Evolutionary conservation across 2,329 filamentous ascomycete species (phyloP).

Genomic region (Colletotrichum destructivum): DNA sequence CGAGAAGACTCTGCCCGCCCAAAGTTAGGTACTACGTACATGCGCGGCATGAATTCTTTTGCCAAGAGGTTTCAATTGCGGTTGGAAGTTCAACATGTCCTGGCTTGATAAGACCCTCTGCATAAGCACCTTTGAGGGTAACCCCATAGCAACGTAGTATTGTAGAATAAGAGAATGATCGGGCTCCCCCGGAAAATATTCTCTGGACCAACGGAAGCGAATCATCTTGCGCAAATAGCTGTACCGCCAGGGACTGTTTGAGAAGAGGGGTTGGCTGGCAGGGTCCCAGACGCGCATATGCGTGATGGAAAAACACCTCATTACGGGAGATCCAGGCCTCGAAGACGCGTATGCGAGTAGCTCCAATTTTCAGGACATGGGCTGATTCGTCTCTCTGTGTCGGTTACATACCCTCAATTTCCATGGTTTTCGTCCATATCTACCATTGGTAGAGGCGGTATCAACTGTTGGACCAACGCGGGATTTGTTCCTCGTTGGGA

Average conservation of each 20-base stretch:
- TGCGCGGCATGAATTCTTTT: not conserved
- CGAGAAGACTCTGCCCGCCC: not conserved
- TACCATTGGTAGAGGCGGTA: not conserved
- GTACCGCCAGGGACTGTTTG: constrained; percentile 4
- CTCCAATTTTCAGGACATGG: constrained; percentile 7
- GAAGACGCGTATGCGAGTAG: constrained; percentile 1
- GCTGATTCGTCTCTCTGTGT: not conserved
- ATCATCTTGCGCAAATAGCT: constrained; percentile 3
- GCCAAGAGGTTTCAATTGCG: not conserved
- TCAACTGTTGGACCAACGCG: not conserved
- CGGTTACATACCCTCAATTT: not conserved
- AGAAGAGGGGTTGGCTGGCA: constrained; percentile 6
- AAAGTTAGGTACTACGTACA: too few species aligned
- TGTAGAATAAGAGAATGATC: not conserved
- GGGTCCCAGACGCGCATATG: not conserved
- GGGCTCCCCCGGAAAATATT: not conserved
- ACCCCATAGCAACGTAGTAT: constrained; percentile 13
- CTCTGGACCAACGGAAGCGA: constrained; percentile 17
- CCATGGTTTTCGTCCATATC: too few species aligned
- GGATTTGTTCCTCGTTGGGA: constrained; percentile 1
- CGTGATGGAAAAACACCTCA: constrained; percentile 13
- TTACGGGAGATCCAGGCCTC: not conserved
- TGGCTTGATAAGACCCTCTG: not conserved
- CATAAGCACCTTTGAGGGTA: not conserved
- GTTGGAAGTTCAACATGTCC: not conserved